Conservation (phyloP, 164 flowering plant genomes). For the Tetracentron sinense region DNA sequence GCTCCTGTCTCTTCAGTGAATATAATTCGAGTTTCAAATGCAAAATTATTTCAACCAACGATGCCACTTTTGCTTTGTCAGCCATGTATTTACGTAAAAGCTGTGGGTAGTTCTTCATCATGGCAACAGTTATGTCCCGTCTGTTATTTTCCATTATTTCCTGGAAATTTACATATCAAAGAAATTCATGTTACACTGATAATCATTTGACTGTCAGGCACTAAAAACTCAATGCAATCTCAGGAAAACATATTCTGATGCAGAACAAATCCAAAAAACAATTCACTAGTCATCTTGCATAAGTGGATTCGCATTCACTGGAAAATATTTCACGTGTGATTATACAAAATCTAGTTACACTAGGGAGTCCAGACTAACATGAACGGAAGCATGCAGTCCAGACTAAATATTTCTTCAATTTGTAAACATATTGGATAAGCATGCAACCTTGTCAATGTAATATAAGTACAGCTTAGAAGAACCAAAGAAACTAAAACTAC, state of each 20-base stretch:
- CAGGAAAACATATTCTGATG: too few relatives aligned
- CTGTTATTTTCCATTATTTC: slow-evolving; percentile 69
- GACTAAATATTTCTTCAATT: too few relatives aligned
- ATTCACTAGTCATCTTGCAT: too few relatives aligned
- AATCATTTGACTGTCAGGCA: too few relatives aligned
- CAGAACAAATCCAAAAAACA: too few relatives aligned
- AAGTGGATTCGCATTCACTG: background rate
- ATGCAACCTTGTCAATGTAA: background rate
- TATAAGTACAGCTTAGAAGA: background rate
- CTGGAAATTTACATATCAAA: slow-evolving; percentile 29
- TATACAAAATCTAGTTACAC: background rate
- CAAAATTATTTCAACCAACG: slow-evolving; percentile 60
- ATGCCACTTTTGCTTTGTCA: slow-evolving; percentile 76
- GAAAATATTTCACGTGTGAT: background rate
- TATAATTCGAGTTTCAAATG: slow-evolving; percentile 86
- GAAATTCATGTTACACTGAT: too few relatives aligned
- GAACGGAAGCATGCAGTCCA: too few relatives aligned
- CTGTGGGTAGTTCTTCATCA: slow-evolving; percentile 85
- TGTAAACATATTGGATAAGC: too few relatives aligned
- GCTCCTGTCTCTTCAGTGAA: slow-evolving; percentile 90
- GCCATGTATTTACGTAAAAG: slow-evolving; percentile 82
- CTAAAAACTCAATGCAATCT: too few relatives aligned
- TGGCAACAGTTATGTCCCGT: slow-evolving; percentile 67
- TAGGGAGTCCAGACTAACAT: background rate
- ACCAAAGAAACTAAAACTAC: background rate